These are phyloP conservation scores for Paramecium sonneborni DNA, from an alignment of 73 alveolate species.

Conservation along the genomic window DNA sequence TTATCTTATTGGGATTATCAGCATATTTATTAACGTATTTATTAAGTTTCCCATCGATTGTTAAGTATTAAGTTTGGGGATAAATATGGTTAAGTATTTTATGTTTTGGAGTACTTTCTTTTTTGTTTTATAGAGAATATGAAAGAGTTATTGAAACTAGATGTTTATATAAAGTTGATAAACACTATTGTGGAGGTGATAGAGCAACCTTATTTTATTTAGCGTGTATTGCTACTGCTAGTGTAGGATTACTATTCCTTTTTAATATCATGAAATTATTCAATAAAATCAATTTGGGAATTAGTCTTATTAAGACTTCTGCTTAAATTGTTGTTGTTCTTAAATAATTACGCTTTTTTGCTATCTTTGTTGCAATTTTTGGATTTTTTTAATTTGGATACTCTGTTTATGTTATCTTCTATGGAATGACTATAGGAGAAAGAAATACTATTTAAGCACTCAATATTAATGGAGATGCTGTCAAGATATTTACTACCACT, in stretches of 20 bases:
- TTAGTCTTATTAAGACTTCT: constrained; percentile 52
- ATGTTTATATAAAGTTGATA: constrained; percentile 54
- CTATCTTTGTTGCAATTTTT: constrained; percentile 37
- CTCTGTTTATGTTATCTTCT: neutral
- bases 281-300: constrained; percentile 63
- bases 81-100: constrained; percentile 54
- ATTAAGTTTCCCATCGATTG: neutral
- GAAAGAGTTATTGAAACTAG: constrained; percentile 50
- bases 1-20: neutral
- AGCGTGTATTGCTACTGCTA: neutral
- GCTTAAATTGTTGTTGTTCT: constrained; percentile 56
- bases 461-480: constrained; percentile 52
- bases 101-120: constrained; percentile 52
- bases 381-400: constrained; percentile 10
- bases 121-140: constrained; percentile 58
- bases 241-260: neutral
- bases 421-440: constrained; percentile 66
- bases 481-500: constrained; percentile 40
- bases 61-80: constrained; percentile 55
- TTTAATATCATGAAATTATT: constrained; percentile 58
- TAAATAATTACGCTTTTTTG: constrained; percentile 34
- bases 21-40: constrained; percentile 11
- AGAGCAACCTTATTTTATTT: constrained; percentile 57
- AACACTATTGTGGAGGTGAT: constrained; percentile 63
- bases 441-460: neutral